Evolutionary conservation across 495 filamentous ascomycete species (phyloP), one percentile per base, ranked within the genome.

Genomic region (Neurospora sp.): DNA sequence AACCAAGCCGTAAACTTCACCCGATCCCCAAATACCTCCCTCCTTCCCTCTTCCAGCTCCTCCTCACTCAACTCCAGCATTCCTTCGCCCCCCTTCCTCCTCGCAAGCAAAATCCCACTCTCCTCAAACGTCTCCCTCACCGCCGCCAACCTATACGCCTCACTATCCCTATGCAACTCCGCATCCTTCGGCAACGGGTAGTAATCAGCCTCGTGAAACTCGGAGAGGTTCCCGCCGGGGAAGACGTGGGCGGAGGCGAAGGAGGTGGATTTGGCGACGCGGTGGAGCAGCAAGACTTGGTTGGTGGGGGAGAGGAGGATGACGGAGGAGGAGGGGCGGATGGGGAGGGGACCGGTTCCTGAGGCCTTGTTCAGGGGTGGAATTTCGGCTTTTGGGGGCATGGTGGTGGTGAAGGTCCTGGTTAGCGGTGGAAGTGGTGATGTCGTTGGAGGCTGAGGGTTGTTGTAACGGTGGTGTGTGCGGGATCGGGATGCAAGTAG

Each of bases 221-320:
- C 71, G 0, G 91, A 92, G 9, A 96, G 83, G 75, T 96, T 94
- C 0, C 96, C 96, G n/a, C 96, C 96, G 0, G 96, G 96, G 77
- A 99, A 99, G 72, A 99, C 96, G 78, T 98, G 94, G 0, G 94
- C 95, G 0, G 92, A 95, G 16, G 96, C 88, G 75, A 98, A 99
- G 31, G 94, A 91, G 7, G 86, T 88, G 3, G 94, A 95, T 1
- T 89, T 92, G 69, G 90, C 85, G 14, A 97, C 93, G 71, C 96
- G 90, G 77, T 94, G 93, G 3, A 99, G 89, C 27, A 98, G 88
- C 27, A 99, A 88, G 48, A 98, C 88, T 78, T 96, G 89, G 79
- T 98, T 97, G 71, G 85, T 85, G 1, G 93, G 91, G 0, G 96
- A 98, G 48, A 99, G 82, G 38, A 98, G 87, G 69, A 99, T 84